Conservation (phyloP, 2,329 filamentous ascomycete species). For the Curvularia lunata region DNA sequence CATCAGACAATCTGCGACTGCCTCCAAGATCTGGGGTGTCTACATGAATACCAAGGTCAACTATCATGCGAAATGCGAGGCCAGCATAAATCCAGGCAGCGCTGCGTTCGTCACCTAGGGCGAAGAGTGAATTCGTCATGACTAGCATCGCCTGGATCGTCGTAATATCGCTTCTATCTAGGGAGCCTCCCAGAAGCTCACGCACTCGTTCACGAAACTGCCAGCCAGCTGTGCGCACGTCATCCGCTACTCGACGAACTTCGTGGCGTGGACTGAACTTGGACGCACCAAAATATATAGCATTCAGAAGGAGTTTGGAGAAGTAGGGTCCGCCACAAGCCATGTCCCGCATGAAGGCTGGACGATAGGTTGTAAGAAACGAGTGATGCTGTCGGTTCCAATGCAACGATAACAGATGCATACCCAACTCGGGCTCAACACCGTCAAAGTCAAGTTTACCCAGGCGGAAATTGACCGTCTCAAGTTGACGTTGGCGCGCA, state of each 20-base stretch:
- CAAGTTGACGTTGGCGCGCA: conserved; percentile 58
- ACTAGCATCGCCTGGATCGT: conserved; percentile 62
- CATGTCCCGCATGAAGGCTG: conserved; percentile 55
- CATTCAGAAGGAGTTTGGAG: conserved; percentile 63
- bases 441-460: conserved; percentile 63
- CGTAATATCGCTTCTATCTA: conserved; percentile 60
- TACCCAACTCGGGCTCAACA: conserved; percentile 59
- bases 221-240: conserved; percentile 59
- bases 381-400: conserved; percentile 63
- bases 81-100: conserved; percentile 65
- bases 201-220: conserved; percentile 55
- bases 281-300: conserved; percentile 57
- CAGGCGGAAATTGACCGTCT: conserved; percentile 55
- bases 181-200: conserved; percentile 54
- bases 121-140: conserved; percentile 60
- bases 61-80: conserved; percentile 62
- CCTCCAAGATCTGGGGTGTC: conserved; percentile 45
- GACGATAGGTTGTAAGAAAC: conserved; percentile 58
- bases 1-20: conserved; percentile 50
- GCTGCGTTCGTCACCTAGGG: conserved; percentile 58
- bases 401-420: conserved; percentile 59
- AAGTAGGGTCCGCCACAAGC: conserved; percentile 63
- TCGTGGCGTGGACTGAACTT: conserved; percentile 57
- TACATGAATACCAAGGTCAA: conserved; percentile 62
- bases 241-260: conserved; percentile 54